phyloP scores from a whole-genome alignment of 441 rosid genomes.

The Croton laevigatus region DNA sequence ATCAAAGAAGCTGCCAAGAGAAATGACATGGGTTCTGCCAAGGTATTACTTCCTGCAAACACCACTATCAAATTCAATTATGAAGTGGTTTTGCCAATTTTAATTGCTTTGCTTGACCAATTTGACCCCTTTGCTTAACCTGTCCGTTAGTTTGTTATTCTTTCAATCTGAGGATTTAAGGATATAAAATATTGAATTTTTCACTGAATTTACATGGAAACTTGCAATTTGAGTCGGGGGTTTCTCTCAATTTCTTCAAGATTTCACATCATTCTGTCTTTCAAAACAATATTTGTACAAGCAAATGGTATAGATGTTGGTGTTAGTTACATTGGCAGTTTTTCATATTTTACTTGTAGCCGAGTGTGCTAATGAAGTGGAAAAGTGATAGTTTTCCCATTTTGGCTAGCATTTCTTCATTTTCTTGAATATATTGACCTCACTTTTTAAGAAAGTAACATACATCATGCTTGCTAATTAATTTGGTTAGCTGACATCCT shows the following conservation, averaged over 20 bases:
- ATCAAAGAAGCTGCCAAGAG: slow-evolving; percentile 87
- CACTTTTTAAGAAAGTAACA: neutral
- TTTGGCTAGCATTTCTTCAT: neutral
- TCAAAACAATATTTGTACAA: neutral
- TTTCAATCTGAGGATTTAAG: neutral
- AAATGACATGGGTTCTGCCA: slow-evolving; percentile 83
- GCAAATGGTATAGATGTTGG: neutral
- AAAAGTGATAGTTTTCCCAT: neutral
- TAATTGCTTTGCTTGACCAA: neutral
- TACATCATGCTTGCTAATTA: neutral
- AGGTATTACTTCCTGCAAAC: slow-evolving; percentile 39
- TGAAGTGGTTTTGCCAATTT: neutral
- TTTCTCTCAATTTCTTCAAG: neutral
- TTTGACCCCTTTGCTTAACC: neutral
- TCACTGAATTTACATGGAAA: neutral
- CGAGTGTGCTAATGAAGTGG: neutral
- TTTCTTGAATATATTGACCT: neutral
- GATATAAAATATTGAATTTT: neutral
- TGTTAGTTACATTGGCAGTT: neutral
- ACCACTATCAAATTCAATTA: neutral
- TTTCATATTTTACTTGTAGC: neutral
- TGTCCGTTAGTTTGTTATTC: neutral
- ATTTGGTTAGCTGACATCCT: neutral
- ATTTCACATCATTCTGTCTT: neutral
- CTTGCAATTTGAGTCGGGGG: neutral